These are phyloP conservation scores for Boletus putidus DNA, from an alignment of 1,284 basidiomycete species.

Conservation along the genomic window DNA sequence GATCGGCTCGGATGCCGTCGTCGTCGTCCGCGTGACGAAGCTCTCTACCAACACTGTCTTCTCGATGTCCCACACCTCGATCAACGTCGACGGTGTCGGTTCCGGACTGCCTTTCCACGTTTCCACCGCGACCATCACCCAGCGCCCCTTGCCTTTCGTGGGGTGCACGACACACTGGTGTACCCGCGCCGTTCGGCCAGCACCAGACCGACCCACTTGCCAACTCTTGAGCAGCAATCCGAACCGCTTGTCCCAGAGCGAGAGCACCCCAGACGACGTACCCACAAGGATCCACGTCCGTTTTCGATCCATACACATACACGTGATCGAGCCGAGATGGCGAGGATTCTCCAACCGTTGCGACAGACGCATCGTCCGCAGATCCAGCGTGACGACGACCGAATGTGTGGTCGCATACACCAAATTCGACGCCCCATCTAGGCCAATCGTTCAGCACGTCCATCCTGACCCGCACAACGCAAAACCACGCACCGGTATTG, in stretches of 20 bases:
- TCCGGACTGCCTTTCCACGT: conserved; percentile 46
- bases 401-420: conserved; percentile 86
- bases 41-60: conserved; percentile 65
- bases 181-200: conserved; percentile 56
- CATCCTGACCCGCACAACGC: background rate
- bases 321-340: conserved; percentile 84
- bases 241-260: conserved; percentile 94
- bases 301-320: conserved; percentile 79
- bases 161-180: conserved; percentile 81
- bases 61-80: conserved; percentile 84
- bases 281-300: conserved; percentile 87
- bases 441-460: background rate
- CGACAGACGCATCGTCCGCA: conserved; percentile 80
- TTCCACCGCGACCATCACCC: conserved; percentile 84
- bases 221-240: conserved; percentile 87
- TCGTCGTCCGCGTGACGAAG: conserved; percentile 53
- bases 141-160: conserved; percentile 81
- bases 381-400: conserved; percentile 75
- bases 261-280: conserved; percentile 79
- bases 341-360: conserved; percentile 81
- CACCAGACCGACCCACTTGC: conserved; percentile 64
- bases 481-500: conserved; percentile 56
- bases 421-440: conserved; percentile 72
- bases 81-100: conserved; percentile 47
- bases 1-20: conserved; percentile 44